phyloP scores from a whole-genome alignment of 352 stramenopile genomes.

The Phytophthora crassamura region DNA sequence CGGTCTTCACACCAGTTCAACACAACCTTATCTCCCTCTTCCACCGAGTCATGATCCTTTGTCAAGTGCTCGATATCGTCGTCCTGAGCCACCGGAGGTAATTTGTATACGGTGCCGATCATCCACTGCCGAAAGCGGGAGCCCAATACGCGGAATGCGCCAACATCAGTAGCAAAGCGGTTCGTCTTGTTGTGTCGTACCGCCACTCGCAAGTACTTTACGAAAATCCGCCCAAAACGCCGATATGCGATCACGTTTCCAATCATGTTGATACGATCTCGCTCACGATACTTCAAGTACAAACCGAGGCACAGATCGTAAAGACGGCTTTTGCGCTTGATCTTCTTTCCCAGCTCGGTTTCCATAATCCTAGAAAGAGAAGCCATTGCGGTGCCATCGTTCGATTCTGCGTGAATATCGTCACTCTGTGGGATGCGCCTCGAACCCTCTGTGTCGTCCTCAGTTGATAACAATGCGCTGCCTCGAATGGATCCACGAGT shows the following conservation, averaged over 20 bases:
- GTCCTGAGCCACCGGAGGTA: conserved; percentile 14
- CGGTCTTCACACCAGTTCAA: conserved; percentile 60
- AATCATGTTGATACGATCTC: conserved; percentile 57
- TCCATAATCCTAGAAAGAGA: conserved; percentile 68
- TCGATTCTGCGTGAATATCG: conserved; percentile 12
- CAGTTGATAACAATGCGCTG: conserved; percentile 3
- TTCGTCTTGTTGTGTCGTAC: conserved; percentile 49
- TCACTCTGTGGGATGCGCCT: background rate
- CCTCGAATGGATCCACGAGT: conserved; percentile 2
- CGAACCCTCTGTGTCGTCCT: conserved; percentile 2
- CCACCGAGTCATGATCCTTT: conserved; percentile 20
- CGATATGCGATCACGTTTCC: conserved; percentile 65
- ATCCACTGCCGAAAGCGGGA: conserved; percentile 57
- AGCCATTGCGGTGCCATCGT: conserved; percentile 5
- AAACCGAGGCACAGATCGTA: conserved; percentile 63
- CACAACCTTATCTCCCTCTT: conserved; percentile 24
- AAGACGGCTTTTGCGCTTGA: conserved; percentile 67
- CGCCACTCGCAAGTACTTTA: conserved; percentile 33
- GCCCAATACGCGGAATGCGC: conserved; percentile 48
- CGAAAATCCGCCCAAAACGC: conserved; percentile 43
- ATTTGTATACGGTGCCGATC: conserved; percentile 42
- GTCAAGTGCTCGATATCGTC: conserved; percentile 8
- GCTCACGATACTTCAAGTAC: conserved; percentile 65
- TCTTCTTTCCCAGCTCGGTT: conserved; percentile 54
- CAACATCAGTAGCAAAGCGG: conserved; percentile 59